Evolutionary conservation across 2,329 filamentous ascomycete species (phyloP), one percentile per base, ranked within the genome.

Genomic region (Aspergillus tamarii): DNA sequence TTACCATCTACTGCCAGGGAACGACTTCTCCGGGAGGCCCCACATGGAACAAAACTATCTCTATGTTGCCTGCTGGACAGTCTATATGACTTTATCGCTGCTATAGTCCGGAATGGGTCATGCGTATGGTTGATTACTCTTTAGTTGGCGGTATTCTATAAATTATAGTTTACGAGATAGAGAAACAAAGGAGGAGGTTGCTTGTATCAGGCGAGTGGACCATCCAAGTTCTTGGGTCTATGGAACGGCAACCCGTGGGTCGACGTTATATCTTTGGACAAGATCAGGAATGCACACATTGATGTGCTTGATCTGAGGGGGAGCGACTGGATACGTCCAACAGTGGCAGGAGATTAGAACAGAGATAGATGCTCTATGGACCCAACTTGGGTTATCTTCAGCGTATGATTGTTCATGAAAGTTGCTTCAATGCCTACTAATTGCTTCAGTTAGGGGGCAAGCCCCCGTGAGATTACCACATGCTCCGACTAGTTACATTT

Each of bases 231-330:
- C 5, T 45, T 43, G 48, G 21, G 52, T 45, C 60, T 59, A 45
- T 60, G 57, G 61, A 45, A 36, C 57, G 46, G 30, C 46, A 46
- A 58, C 30, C 54, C 28, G 54, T 64, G 62, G 54, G 59, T 48
- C 58, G 34, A 46, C 26, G 14, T 39, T 26, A 30, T 43, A 23
- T 34, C 19, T n/a, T 32, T 34, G 30, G 26, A 9, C 26, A 54
- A 54, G 32, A 54, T 12, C 30, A 53, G 30, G 26, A 16, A 14
- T 41, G 19, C 36, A 28, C 8, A 54, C n/a, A 14, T 5, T 23
- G n/a, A 34, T 39, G 30, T 55, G 34, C 26, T 55, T 23, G 34
- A 16, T 52, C 21, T 32, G n/a, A 32, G 28, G 48, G 28, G 14
- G 19, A 32, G 16, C 4, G 26, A 30, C 8, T 32, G 16, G 26